Evolutionary conservation across 371 early-diverging fungal species (phyloP).

Genomic region (Mucor mucedo): DNA sequence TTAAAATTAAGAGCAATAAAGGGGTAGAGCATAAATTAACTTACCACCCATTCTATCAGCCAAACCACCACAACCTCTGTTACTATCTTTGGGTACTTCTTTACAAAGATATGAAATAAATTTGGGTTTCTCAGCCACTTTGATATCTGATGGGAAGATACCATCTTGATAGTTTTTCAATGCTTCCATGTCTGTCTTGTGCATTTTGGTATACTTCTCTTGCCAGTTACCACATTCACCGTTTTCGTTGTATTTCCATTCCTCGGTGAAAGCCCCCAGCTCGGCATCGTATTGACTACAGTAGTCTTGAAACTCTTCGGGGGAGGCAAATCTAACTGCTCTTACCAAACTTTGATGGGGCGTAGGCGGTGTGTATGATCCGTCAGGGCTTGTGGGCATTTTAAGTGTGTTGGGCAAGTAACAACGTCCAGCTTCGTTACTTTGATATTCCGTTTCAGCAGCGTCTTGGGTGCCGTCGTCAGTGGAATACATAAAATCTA

Average conservation of each 20-base stretch:
- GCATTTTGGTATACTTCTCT: conserved; percentile 36
- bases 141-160: conserved; percentile 26
- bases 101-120: conserved; percentile 52
- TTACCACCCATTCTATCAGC: conserved; percentile 59
- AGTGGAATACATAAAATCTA: conserved; percentile 2
- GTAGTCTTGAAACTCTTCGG: conserved; percentile 40
- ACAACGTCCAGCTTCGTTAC: conserved; percentile 14
- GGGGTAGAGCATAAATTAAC: not conserved
- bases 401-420: conserved; percentile 23
- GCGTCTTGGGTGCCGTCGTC: not conserved
- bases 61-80: conserved; percentile 56
- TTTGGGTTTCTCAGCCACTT: conserved; percentile 29
- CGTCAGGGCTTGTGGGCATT: conserved; percentile 40
- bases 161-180: conserved; percentile 39
- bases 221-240: conserved; percentile 59
- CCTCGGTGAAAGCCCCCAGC: conserved; percentile 24
- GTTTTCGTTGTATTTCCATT: conserved; percentile 30
- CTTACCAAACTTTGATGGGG: conserved; percentile 39
- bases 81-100: conserved; percentile 43
- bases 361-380: conserved; percentile 51
- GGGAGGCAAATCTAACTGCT: conserved; percentile 37
- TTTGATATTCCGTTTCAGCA: not conserved
- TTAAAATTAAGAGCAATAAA: conserved; percentile 1
- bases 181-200: conserved; percentile 39
- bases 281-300: conserved; percentile 39